Percentiles rank a stretch among this genome's conserved stretches.
Evolutionary conservation across 1,284 basidiomycete genomes (phyloP).

Genomic region (Trichosporon ovoides): DNA sequence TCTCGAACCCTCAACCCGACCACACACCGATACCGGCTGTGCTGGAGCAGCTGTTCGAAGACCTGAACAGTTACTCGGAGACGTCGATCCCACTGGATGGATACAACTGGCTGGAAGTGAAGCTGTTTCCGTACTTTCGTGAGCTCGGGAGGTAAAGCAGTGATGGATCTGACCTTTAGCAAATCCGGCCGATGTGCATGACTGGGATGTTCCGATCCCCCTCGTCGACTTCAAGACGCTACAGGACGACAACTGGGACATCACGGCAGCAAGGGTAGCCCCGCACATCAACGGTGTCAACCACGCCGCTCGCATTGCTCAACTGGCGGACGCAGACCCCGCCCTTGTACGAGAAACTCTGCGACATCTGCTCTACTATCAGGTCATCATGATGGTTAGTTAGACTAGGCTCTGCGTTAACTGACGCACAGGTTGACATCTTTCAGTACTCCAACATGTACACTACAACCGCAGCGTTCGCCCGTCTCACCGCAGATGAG

Average conservation of each 20-base stretch:
- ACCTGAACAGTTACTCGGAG: conserved; percentile 93
- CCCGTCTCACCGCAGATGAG: conserved; percentile 74
- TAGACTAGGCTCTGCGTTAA: neutral
- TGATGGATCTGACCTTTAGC: conserved; percentile 37
- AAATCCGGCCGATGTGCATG: conserved; percentile 80
- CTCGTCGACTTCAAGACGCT: conserved; percentile 76
- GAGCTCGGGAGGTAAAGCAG: conserved; percentile 13
- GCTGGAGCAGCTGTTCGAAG: conserved; percentile 93
- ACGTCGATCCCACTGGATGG: conserved; percentile 82
- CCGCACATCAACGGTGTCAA: conserved; percentile 21
- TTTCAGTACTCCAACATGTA: conserved; percentile 99
- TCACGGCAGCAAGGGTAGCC: conserved; percentile 80
- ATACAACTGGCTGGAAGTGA: conserved; percentile 88
- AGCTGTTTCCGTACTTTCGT: conserved; percentile 90
- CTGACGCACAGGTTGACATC: conserved; percentile 62
- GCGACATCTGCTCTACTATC: conserved; percentile 92
- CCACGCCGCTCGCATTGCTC: conserved; percentile 71
- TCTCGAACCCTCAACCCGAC: conserved; percentile 68
- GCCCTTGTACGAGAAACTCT: conserved; percentile 79
- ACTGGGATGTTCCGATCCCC: conserved; percentile 93
- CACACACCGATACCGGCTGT: conserved; percentile 69
- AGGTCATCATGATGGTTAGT: conserved; percentile 75
- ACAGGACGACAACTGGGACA: conserved; percentile 89
- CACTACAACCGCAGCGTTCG: conserved; percentile 73
- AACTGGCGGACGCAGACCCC: conserved; percentile 84